Percentiles rank a stretch among this genome's conserved stretches.
These are phyloP conservation scores for Populus ilicifolia DNA, from an alignment of 345 rosid genomes.

Conservation along the genomic window DNA sequence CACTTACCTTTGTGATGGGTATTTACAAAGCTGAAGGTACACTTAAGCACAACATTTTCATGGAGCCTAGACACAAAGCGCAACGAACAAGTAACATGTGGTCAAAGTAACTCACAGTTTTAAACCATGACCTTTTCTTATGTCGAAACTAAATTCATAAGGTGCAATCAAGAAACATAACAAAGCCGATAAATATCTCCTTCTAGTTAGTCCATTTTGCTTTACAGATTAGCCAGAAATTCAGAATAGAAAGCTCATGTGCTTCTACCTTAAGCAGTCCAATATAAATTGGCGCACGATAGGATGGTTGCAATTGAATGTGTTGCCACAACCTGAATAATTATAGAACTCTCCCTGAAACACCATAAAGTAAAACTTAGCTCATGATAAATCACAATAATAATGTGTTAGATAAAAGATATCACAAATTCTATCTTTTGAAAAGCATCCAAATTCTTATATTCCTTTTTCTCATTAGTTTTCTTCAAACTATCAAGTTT, in stretches of 20 bases:
- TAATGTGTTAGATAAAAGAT: neutral
- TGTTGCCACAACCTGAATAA: constrained; percentile 97
- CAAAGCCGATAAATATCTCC: neutral
- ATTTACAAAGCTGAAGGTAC: neutral
- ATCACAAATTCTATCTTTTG: too few species aligned
- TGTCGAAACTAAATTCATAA: neutral
- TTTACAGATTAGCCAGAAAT: neutral
- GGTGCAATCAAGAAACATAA: neutral
- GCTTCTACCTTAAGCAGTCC: constrained; percentile 78
- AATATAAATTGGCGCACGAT: constrained; percentile 82
- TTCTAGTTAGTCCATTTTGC: neutral
- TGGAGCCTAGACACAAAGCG: neutral
- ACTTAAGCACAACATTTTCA: neutral
- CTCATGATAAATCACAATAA: neutral
- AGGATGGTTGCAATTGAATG: constrained; percentile 98
- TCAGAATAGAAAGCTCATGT: neutral
- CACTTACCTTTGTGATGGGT: neutral
- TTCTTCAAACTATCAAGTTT: too few species aligned
- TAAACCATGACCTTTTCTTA: neutral
- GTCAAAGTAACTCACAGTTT: neutral
- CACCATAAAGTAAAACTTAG: constrained; percentile 10
- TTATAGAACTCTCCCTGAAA: constrained; percentile 94
- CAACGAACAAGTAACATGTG: neutral
- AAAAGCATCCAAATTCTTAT: too few species aligned
- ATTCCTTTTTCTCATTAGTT: too few species aligned